Evolutionary conservation across 805 yeast genomes (phyloP).

Genomic region (Metschnikowia continentalis): DNA sequence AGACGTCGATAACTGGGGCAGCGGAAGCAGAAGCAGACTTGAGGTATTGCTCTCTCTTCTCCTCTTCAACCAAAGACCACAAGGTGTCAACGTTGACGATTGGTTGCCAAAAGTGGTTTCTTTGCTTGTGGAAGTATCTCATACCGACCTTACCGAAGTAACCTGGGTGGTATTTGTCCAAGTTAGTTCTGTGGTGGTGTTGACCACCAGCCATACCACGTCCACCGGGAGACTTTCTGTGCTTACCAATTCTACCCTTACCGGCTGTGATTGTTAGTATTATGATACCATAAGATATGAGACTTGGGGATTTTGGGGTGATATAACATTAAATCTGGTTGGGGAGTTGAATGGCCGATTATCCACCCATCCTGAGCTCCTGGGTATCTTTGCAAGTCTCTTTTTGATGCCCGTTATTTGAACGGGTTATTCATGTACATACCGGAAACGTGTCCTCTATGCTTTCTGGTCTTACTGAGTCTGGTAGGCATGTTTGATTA

Average conservation of each 20-base stretch:
- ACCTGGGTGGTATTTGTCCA: slow-evolving; percentile 99
- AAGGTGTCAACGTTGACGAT: slow-evolving; percentile 96
- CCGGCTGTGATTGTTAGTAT: slow-evolving; percentile 72
- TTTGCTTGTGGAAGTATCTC: slow-evolving; percentile 98
- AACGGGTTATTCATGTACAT: slow-evolving; percentile 40
- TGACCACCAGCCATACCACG: slow-evolving; percentile 99
- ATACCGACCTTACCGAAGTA: slow-evolving; percentile 99
- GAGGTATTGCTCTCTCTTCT: slow-evolving; percentile 91
- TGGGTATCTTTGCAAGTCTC: neutral
- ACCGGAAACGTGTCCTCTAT: slow-evolving; percentile 99
- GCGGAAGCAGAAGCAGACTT: slow-evolving; percentile 77
- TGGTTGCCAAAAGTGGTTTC: slow-evolving; percentile 95
- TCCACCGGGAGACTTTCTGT: slow-evolving; percentile 99
- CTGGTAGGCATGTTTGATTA: slow-evolving; percentile 85
- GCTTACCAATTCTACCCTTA: slow-evolving; percentile 99
- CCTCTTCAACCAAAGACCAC: slow-evolving; percentile 94
- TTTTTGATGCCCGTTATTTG: neutral
- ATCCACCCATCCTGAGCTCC: neutral
- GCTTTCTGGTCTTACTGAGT: slow-evolving; percentile 99
- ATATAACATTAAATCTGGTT: neutral
- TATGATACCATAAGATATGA: neutral
- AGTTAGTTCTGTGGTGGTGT: slow-evolving; percentile 99
- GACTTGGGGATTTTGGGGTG: neutral
- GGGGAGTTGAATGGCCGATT: neutral
- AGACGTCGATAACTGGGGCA: slow-evolving; percentile 99